A percentile compares a stretch with the other conserved stretches of the same genome.
phyloP scores from a whole-genome alignment of 192 early-diverging fungal genomes.

The Coemansia sp. region DNA sequence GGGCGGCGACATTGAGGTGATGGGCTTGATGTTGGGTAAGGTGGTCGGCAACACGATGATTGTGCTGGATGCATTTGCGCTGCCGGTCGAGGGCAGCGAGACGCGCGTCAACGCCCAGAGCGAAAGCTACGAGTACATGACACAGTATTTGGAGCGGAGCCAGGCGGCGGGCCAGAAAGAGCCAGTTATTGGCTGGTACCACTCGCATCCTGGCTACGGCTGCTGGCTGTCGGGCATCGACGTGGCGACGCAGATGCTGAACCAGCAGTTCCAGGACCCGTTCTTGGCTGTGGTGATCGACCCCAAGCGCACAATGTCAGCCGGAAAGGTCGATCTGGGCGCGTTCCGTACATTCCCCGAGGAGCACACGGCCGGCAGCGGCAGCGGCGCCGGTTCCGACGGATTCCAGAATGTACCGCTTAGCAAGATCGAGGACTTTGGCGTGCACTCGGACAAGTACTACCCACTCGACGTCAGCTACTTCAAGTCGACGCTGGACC shows the following conservation, averaged over 20 bases:
- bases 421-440: conserved; percentile 97
- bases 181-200: conserved; percentile 97
- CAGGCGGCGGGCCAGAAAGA: conserved; percentile 87
- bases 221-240: conserved; percentile 99
- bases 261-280: conserved; percentile 93
- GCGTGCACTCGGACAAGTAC: conserved; percentile 83
- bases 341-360: conserved; percentile 98
- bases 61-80: conserved; percentile 94
- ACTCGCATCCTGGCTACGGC: conserved; percentile 98
- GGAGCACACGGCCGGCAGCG: conserved; percentile 23
- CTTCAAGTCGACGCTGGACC: conserved; percentile 90
- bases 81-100: conserved; percentile 98
- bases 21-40: conserved; percentile 98
- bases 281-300: conserved; percentile 96
- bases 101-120: conserved; percentile 90
- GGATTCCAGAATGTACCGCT: conserved; percentile 63
- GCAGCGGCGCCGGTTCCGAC: not conserved
- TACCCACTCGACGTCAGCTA: conserved; percentile 87
- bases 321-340: conserved; percentile 95
- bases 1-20: conserved; percentile 92
- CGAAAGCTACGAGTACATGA: conserved; percentile 98
- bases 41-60: conserved; percentile 81
- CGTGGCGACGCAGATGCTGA: conserved; percentile 90
- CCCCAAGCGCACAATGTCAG: conserved; percentile 93
- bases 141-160: conserved; percentile 78